phyloP scores from a whole-genome alignment of 2,329 filamentous ascomycete genomes.

The Juglanconis oblonga region DNA sequence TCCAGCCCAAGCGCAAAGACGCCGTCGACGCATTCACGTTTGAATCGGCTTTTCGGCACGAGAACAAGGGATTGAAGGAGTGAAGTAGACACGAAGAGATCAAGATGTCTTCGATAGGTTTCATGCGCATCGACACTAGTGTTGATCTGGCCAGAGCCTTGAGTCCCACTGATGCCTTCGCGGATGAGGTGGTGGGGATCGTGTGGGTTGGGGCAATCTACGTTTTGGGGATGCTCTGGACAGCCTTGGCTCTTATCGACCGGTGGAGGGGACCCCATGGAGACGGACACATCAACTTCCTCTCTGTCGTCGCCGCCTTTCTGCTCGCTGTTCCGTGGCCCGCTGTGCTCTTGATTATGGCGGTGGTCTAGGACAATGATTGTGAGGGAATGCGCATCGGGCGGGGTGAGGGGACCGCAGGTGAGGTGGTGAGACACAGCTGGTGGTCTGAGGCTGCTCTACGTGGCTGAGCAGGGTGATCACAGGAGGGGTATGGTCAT shows the following conservation, averaged over 20 bases:
- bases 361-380: neutral
- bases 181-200: conserved; percentile 21
- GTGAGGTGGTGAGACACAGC: no score
- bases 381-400: no score
- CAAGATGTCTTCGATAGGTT: conserved; percentile 11
- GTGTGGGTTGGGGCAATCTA: conserved; percentile 21
- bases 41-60: no score
- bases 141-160: neutral
- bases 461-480: no score
- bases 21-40: neutral
- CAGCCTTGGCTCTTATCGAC: conserved; percentile 23
- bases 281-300: conserved; percentile 17
- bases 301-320: conserved; percentile 20
- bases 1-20: neutral
- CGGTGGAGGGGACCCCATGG: conserved; percentile 26
- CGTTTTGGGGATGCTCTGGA: conserved; percentile 25
- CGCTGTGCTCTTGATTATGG: conserved; percentile 19
- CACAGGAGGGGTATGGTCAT: no score
- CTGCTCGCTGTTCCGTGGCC: conserved; percentile 23
- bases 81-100: neutral
- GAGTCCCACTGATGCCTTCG: conserved; percentile 15
- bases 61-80: no score
- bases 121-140: conserved; percentile 3
- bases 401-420: no score
- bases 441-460: no score